Percentiles rank a stretch among this genome's conserved stretches.
Evolutionary conservation across 306 rosid species (phyloP).

Genomic region (Oemleria cerasiformis): DNA sequence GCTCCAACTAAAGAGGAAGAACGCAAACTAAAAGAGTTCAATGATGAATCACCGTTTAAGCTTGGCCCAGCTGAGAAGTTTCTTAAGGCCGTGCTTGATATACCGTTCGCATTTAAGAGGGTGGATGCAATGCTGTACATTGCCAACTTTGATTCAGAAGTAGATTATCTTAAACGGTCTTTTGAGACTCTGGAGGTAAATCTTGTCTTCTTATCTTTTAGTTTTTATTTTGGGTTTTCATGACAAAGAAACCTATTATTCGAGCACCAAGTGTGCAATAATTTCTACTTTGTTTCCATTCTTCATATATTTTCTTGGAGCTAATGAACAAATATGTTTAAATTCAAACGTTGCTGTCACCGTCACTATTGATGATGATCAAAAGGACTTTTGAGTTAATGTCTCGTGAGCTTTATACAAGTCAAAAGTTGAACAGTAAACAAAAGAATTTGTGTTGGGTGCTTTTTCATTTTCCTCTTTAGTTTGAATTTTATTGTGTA

Average conservation of each 20-base stretch:
- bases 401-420: slow-evolving; percentile 4
- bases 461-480: not conserved
- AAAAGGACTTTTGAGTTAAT: not conserved
- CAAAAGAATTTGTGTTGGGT: not conserved
- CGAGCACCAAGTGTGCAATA: not conserved
- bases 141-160: slow-evolving; percentile 87
- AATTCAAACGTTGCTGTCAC: not conserved
- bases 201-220: not conserved
- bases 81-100: slow-evolving; percentile 75
- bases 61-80: slow-evolving; percentile 95
- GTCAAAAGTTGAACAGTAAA: slow-evolving; percentile 7
- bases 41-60: slow-evolving; percentile 74
- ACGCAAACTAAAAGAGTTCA: slow-evolving; percentile 60
- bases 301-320: not conserved
- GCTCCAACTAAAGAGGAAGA: slow-evolving; percentile 88
- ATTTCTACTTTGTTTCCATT: not conserved
- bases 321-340: not conserved
- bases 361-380: slow-evolving; percentile 1
- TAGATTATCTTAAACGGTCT: slow-evolving; percentile 68
- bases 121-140: slow-evolving; percentile 92
- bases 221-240: not conserved
- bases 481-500: slow-evolving; percentile 1
- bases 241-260: not conserved
- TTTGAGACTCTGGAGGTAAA: slow-evolving; percentile 74
- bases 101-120: slow-evolving; percentile 88